Conservation (phyloP, 2,329 filamentous ascomycete species). For the Escovopsis weberi region DNA sequence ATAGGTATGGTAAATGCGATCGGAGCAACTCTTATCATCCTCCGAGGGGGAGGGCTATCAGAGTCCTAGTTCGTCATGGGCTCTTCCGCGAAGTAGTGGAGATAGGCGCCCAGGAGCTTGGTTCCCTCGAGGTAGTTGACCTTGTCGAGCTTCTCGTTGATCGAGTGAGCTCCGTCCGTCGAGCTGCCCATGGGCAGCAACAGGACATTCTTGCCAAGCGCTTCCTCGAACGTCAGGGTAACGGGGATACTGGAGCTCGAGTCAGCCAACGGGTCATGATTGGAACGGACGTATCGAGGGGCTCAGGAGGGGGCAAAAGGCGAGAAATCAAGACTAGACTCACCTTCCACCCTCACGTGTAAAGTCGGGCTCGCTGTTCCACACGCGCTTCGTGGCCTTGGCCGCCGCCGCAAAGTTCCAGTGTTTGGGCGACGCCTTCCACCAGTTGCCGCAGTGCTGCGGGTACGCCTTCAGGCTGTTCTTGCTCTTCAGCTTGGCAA, state of each 20-base stretch:
- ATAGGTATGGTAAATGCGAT: too few species aligned
- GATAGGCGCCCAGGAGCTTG: slow-evolving; percentile 85
- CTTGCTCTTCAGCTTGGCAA: slow-evolving; percentile 79
- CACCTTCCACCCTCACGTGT: slow-evolving; percentile 88
- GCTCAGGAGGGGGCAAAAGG: too few species aligned
- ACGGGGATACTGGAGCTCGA: slow-evolving; percentile 62
- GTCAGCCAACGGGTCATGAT: background rate
- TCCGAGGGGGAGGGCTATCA: too few species aligned
- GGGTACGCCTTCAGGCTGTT: slow-evolving; percentile 73
- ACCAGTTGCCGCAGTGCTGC: slow-evolving; percentile 94
- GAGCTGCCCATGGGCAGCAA: slow-evolving; percentile 94
- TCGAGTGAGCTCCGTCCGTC: slow-evolving; percentile 90
- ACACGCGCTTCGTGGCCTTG: slow-evolving; percentile 94
- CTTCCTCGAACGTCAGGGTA: slow-evolving; percentile 92
- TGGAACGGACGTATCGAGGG: too few species aligned
- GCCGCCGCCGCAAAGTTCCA: slow-evolving; percentile 95
- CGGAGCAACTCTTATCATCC: too few species aligned
- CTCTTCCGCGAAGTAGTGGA: slow-evolving; percentile 94
- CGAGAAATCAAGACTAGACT: slow-evolving; percentile 13
- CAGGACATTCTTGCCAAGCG: slow-evolving; percentile 93
- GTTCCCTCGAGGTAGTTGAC: slow-evolving; percentile 97
- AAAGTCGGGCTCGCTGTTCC: slow-evolving; percentile 84
- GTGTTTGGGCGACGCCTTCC: slow-evolving; percentile 93
- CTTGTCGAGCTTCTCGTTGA: slow-evolving; percentile 97
- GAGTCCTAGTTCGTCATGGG: slow-evolving; percentile 20